These are phyloP conservation scores for Penicillium glabrum DNA, from an alignment of 2,329 filamentous ascomycete species.

Conservation along the genomic window DNA sequence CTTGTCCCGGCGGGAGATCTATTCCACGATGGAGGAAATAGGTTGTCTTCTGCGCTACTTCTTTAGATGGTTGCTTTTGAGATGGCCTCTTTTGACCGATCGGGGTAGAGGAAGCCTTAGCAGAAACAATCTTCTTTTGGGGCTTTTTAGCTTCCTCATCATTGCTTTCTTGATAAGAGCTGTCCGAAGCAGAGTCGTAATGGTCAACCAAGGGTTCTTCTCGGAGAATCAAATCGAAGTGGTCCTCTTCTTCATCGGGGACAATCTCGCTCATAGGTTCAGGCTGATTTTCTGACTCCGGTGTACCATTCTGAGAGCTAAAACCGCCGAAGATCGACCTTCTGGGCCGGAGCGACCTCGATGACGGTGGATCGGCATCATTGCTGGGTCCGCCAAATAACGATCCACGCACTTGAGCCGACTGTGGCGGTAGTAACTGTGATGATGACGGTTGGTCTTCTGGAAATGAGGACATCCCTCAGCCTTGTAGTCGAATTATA, in stretches of 20 bases:
- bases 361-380: conserved; percentile 25
- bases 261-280: conserved; percentile 5
- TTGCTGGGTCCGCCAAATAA: conserved; percentile 26
- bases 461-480: conserved; percentile 31
- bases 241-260: conserved; percentile 11
- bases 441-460: conserved; percentile 17
- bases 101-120: neutral
- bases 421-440: conserved; percentile 20
- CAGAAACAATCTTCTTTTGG: neutral
- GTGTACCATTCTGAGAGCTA: conserved; percentile 21
- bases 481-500: neutral
- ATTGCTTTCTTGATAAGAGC: conserved; percentile 20
- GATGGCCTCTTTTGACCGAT: neutral
- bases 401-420: conserved; percentile 18
- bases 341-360: conserved; percentile 26
- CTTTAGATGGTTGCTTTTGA: neutral
- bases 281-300: conserved; percentile 11
- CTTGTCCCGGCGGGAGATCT: conserved; percentile 16
- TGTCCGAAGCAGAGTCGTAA: conserved; percentile 26
- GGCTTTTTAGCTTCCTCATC: conserved; percentile 7
- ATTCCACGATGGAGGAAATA: conserved; percentile 22
- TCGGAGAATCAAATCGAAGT: conserved; percentile 22
- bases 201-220: conserved; percentile 18
- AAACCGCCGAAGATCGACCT: conserved; percentile 32
- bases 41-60: neutral